Percentiles rank a stretch among this genome's conserved stretches.
Evolutionary conservation across 2,329 filamentous ascomycete genomes (phyloP).

Genomic region (Tolypocladium nubicola): DNA sequence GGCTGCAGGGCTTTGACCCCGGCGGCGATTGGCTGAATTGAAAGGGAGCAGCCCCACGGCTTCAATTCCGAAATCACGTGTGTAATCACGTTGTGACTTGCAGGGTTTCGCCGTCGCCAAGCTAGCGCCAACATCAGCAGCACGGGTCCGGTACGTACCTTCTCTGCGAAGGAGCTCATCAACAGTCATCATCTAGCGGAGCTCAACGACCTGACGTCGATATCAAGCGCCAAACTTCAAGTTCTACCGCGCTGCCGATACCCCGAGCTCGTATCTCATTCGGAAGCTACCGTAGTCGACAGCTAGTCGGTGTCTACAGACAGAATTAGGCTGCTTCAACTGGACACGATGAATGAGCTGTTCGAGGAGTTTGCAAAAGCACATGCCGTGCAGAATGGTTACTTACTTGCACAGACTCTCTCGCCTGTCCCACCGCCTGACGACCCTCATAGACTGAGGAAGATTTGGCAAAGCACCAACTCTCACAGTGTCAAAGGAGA

Average conservation of each 20-base stretch:
- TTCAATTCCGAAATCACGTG: slow-evolving; percentile 2
- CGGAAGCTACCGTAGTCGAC: background rate
- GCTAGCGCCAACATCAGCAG: background rate
- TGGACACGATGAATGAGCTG: slow-evolving; percentile 54
- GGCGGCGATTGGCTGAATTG: slow-evolving; percentile 20
- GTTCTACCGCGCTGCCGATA: background rate
- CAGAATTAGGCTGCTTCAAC: background rate
- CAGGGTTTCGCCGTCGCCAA: background rate
- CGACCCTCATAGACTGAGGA: slow-evolving; percentile 54
- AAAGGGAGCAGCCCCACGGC: background rate
- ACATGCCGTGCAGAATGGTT: slow-evolving; percentile 54
- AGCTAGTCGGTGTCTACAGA: background rate
- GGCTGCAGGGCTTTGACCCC: slow-evolving; percentile 25
- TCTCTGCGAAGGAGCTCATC: background rate
- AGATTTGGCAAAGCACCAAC: slow-evolving; percentile 63
- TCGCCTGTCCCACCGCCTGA: slow-evolving; percentile 55
- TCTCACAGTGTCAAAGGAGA: slow-evolving; percentile 54
- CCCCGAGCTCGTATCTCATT: background rate
- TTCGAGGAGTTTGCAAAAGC: slow-evolving; percentile 66
- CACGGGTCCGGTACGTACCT: slow-evolving; percentile 4
- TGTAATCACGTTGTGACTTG: background rate
- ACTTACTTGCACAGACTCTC: slow-evolving; percentile 63
- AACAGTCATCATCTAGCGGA: background rate
- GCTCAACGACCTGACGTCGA: background rate
- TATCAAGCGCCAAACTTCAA: background rate